phyloP scores from a whole-genome alignment of 2,329 filamentous ascomycete genomes.

The Fragosphaeria purpurea region DNA sequence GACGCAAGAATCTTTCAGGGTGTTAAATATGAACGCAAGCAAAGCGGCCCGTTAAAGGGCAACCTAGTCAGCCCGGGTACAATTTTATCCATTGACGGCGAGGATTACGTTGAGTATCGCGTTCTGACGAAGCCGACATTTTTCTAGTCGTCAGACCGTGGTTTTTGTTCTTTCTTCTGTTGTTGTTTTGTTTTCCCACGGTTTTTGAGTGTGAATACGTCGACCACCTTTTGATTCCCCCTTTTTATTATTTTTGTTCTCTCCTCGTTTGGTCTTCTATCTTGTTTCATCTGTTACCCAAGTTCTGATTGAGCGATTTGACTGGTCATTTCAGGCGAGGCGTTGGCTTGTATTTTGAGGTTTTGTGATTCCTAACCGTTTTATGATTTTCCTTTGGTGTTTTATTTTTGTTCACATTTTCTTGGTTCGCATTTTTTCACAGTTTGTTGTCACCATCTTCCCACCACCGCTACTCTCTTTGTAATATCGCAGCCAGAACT shows the following conservation, averaged over 20 bases:
- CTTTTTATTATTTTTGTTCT: not conserved
- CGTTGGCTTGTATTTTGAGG: too few species aligned
- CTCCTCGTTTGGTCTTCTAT: not conserved
- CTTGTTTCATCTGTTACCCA: not conserved
- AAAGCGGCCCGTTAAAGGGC: constrained; percentile 49
- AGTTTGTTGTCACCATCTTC: too few species aligned
- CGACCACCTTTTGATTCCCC: too few species aligned
- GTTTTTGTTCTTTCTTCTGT: not conserved
- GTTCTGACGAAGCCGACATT: constrained; percentile 55
- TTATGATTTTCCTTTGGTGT: too few species aligned
- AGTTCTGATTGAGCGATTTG: too few species aligned
- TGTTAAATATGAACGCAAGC: constrained; percentile 53
- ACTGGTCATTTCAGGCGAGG: too few species aligned
- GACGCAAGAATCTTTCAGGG: constrained; percentile 49
- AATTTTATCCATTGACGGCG: constrained; percentile 54
- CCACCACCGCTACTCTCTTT: too few species aligned
- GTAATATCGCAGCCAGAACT: too few species aligned
- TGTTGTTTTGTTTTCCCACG: not conserved
- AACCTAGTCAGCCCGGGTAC: constrained; percentile 53
- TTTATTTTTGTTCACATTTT: too few species aligned
- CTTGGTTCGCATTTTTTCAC: too few species aligned
- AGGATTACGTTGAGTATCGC: constrained; percentile 58
- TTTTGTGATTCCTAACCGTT: too few species aligned
- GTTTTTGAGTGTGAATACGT: too few species aligned
- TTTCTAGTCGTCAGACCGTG: constrained; percentile 28